phyloP scores from a whole-genome alignment of 768 basidiomycete species.

The Hygrocybe coccinea region DNA sequence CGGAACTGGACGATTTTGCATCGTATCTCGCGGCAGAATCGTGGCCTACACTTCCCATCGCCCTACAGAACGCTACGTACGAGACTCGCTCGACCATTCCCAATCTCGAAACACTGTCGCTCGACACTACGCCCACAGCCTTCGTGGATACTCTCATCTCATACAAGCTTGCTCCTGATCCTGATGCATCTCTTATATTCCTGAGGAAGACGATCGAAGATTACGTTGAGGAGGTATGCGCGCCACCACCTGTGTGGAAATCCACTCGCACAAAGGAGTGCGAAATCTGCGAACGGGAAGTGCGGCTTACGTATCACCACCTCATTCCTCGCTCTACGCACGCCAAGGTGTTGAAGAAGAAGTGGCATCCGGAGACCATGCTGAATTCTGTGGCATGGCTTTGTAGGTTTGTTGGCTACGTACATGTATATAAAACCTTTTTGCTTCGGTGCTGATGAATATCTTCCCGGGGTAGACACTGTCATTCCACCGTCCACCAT shows the following conservation, averaged over 20 bases:
- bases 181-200: conserved; percentile 38
- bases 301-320: conserved; percentile 58
- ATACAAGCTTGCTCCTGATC: conserved; percentile 41
- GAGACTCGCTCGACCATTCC: conserved; percentile 30
- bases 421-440: no score
- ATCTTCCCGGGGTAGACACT: no score
- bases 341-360: conserved; percentile 50
- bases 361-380: conserved; percentile 51
- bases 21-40: conserved; percentile 48
- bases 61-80: conserved; percentile 36
- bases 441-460: no score
- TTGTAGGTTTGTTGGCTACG: conserved; percentile 43
- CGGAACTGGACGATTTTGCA: conserved; percentile 49
- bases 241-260: conserved; percentile 50
- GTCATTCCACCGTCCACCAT: conserved; percentile 48
- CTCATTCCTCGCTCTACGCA: conserved; percentile 53
- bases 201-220: conserved; percentile 38
- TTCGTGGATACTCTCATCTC: conserved; percentile 49
- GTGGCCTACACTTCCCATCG: conserved; percentile 40
- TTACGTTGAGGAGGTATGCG: conserved; percentile 43
- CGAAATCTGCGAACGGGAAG: conserved; percentile 55
- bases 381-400: conserved; percentile 58
- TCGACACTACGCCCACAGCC: conserved; percentile 37
- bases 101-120: conserved; percentile 33
- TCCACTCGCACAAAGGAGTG: conserved; percentile 49